Evolutionary conservation across 495 filamentous ascomycete species (phyloP), one percentile per base, ranked within the genome.

Genomic region (Evernia prunastri): DNA sequence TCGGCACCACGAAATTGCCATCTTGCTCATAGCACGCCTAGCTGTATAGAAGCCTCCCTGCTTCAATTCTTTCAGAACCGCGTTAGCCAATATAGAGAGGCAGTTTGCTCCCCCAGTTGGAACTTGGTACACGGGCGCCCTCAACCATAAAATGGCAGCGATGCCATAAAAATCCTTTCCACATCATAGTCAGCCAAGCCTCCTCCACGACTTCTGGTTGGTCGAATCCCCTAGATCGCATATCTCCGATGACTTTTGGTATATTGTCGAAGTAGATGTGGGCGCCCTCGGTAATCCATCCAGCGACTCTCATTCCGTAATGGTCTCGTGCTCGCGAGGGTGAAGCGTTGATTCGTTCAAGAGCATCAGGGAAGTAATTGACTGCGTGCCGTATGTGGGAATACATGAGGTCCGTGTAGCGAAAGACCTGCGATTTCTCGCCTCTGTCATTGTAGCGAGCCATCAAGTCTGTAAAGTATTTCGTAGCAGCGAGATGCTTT

Each of bases 141-240:
- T 67, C 64, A 13, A 68, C 69, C 60, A 73, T 69, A 51, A 68
- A 61, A 42, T 71, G 71, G 20, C 58, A 65, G 47, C 69, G 63
- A 58, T 72, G 64, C 71, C 72, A 73, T 20, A 66, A 69, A 9
- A 69, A 66, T 12, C 60, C 71, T 45, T 70, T 64, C 18, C 72
- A 58, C 65, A 74, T 71, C 69, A 73, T 73, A 13, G 65, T 66
- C n/a, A 66, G 66, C 71, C 72, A 73, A 12, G 67, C 67, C 40
- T 71, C 68, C 39, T 60, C 66, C 20, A 67, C 62, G 10, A 67
- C 49, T 3, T 29, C 45, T 25, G 66, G 66, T 20, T 65, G n/a
- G 18, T 67, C 61, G 31, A 65, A 60, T 5, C 66, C 66, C 23
- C 47, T 67, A 0, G 51, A 27, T 23, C 63, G 54, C 66, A 67